Evolutionary conservation across 176 grass and related monocot genomes (phyloP), one percentile per base, ranked within the genome.

Genomic region (Aegilops bicornis): DNA sequence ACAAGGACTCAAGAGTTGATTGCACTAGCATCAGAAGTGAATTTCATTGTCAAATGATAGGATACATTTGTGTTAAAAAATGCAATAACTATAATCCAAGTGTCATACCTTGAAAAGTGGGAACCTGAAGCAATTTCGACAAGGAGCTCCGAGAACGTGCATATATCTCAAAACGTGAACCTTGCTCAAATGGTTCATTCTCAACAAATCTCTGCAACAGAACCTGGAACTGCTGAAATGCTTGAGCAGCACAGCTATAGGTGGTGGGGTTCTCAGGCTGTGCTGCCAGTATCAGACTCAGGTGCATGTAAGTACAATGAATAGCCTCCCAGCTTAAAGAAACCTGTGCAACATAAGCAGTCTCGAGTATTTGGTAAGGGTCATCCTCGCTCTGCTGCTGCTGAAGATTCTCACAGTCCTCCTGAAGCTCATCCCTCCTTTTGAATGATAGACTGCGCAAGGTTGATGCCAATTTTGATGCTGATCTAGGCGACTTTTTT

Each of bases 221-320:
- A 73, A 99, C 94, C 85, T 92, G 93, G 74, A 99, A 99, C 76
- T 99, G 94, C 76, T 99, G 97, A 89, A 99, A 99, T 47, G 92
- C 86, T 87, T 99, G 94, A 85, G 92, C 94, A 73, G 92, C 94
- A 73, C 43, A 71, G 82, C 88, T 87, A 73, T 94, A 99, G 67
- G 90, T 88, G 22, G 86, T 83, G 25, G 52, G 73, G 76, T 81
- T 85, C 15, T 96, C 92, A 16, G 92, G 84, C 65, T 99, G 90
- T 64, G 94, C 82, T 16, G 85, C 91, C 0, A 94, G 88, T 37
- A 91, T 99, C 71, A 92, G 85, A 42, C 87, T 94, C 23, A 96
- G 73, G 65, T 96, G 94, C 24, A 89, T 88, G 81, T 94, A 99
- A 24, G 90, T 93, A 65, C 94, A 94, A 89, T 99, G 89, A 54